A percentile compares a stretch with the other conserved stretches of the same genome.
These are phyloP conservation scores for Calonectria pauciramosa DNA, from an alignment of 2,329 filamentous ascomycete genomes.

Conservation along the genomic window DNA sequence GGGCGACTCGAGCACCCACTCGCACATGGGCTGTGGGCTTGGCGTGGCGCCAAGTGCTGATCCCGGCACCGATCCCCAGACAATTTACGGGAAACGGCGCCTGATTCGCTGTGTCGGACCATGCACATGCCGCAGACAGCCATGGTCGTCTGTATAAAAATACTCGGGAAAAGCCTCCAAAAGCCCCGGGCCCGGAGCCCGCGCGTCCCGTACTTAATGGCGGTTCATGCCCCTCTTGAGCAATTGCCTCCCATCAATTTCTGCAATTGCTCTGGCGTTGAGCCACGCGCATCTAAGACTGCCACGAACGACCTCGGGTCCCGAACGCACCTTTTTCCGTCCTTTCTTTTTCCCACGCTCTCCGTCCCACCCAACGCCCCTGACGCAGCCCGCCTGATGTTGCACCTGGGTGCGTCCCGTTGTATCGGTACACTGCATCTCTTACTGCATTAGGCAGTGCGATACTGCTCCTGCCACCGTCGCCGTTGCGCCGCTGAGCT, in stretches of 20 bases:
- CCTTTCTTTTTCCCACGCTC: conserved; percentile 14
- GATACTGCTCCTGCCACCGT: not conserved
- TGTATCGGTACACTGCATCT: not conserved
- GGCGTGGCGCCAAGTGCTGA: not conserved
- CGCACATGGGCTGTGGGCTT: not conserved
- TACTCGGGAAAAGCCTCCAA: not conserved
- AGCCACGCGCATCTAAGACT: conserved; percentile 6
- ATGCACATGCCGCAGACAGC: conserved; percentile 33
- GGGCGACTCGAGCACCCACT: not conserved
- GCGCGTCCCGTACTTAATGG: conserved; percentile 35
- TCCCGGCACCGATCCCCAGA: not conserved
- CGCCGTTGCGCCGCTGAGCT: not conserved
- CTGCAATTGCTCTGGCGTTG: conserved; percentile 24
- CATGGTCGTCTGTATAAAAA: not conserved
- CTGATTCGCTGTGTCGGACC: conserved; percentile 37
- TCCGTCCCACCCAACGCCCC: conserved; percentile 20
- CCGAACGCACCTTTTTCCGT: conserved; percentile 28
- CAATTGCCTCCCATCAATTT: conserved; percentile 17
- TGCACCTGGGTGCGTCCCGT: conserved; percentile 9
- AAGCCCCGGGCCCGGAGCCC: conserved; percentile 31
- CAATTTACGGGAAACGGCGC: not conserved
- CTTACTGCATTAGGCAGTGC: conserved; percentile 13
- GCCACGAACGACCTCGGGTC: conserved; percentile 26
- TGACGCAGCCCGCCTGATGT: conserved; percentile 13
- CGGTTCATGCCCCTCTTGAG: conserved; percentile 2